Percentiles rank a stretch among this genome's conserved stretches.
Evolutionary conservation across 2,329 filamentous ascomycete genomes (phyloP).

Genomic region (Fusarium begoniae): DNA sequence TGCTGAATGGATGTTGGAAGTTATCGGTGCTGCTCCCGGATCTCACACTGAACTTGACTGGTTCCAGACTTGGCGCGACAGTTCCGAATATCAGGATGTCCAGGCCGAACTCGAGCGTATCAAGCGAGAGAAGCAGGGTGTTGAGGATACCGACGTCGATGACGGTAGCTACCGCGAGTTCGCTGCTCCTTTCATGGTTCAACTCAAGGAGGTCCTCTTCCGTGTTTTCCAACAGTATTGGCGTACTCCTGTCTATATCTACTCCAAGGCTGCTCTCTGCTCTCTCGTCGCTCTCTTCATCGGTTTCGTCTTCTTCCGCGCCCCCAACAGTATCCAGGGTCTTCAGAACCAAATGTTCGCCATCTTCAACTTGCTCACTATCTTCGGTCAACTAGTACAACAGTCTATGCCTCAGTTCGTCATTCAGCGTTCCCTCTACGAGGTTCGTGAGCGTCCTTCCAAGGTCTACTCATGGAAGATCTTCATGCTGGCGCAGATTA

Average conservation of each 20-base stretch:
- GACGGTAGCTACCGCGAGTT: conserved; percentile 74
- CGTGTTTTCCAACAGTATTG: conserved; percentile 93
- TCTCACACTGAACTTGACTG: conserved; percentile 71
- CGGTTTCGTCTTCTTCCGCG: conserved; percentile 81
- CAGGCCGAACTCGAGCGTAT: conserved; percentile 67
- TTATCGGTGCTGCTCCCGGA: conserved; percentile 71
- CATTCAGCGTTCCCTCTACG: conserved; percentile 81
- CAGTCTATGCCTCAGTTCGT: conserved; percentile 90
- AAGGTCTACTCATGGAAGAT: conserved; percentile 88
- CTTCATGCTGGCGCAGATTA: conserved; percentile 84
- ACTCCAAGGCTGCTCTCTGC: conserved; percentile 79
- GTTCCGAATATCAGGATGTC: conserved; percentile 64
- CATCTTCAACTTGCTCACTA: conserved; percentile 83
- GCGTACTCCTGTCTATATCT: conserved; percentile 89
- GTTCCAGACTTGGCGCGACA: conserved; percentile 69
- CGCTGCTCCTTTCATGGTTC: conserved; percentile 75
- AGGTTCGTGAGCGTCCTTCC: conserved; percentile 83
- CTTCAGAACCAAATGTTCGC: conserved; percentile 88
- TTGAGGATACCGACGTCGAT: conserved; percentile 47
- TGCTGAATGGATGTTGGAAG: conserved; percentile 80
- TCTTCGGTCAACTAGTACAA: conserved; percentile 82
- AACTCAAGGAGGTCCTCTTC: conserved; percentile 72
- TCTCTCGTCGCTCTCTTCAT: conserved; percentile 76
- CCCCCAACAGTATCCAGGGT: conserved; percentile 77
- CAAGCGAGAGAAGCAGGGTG: conserved; percentile 56